Evolutionary conservation across 2,329 filamentous ascomycete genomes (phyloP).

Genomic region (Aaosphaeria arxii): DNA sequence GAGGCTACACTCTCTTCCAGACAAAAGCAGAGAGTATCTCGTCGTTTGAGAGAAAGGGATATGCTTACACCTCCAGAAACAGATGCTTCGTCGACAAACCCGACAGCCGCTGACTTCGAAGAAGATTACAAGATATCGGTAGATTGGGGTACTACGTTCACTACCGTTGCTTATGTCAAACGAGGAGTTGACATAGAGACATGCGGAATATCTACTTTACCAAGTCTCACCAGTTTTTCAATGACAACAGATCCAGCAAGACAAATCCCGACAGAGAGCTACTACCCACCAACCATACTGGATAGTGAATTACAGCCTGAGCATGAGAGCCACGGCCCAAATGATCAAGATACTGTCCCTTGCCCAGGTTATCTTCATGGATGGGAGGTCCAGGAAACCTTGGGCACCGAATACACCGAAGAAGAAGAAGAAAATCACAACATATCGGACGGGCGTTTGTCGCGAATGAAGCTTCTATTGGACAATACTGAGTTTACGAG

Average conservation of each 20-base stretch:
- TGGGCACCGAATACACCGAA: too few species aligned
- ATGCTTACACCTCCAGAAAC: neutral
- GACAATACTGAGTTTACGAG: slow-evolving; percentile 3
- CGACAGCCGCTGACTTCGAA: neutral
- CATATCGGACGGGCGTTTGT: too few species aligned
- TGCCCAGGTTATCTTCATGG: too few species aligned
- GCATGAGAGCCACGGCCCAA: too few species aligned
- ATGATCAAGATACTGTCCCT: too few species aligned
- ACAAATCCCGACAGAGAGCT: neutral
- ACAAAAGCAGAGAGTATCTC: neutral
- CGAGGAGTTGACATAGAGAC: neutral
- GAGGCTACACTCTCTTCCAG: neutral
- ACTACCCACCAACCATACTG: neutral
- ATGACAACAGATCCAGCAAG: neutral
- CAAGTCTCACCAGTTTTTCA: too few species aligned
- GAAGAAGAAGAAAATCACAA: too few species aligned
- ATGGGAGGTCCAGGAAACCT: too few species aligned
- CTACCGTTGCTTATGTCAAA: slow-evolving; percentile 5
- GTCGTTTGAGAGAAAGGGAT: neutral
- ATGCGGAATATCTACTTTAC: too few species aligned
- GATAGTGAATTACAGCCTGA: too few species aligned
- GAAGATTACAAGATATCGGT: slow-evolving; percentile 7
- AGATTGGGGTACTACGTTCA: slow-evolving; percentile 12
- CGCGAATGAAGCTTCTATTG: slow-evolving; percentile 6
- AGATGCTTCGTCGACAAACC: neutral